phyloP scores from a whole-genome alignment of 345 rosid species.

The Arabidopsis arenosa region DNA sequence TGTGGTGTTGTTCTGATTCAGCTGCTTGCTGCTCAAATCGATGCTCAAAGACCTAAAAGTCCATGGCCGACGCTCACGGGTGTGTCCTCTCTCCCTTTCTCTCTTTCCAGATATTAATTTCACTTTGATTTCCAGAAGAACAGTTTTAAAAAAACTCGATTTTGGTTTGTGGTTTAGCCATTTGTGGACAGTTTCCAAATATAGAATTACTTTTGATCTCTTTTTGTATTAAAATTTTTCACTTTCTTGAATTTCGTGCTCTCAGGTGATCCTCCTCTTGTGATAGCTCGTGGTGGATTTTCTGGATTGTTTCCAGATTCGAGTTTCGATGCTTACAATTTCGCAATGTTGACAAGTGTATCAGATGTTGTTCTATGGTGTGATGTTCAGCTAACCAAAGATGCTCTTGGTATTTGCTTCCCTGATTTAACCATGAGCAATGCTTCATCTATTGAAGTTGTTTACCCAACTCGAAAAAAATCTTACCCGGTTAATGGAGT shows the following conservation, averaged over 20 bases:
- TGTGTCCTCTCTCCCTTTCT: slow-evolving; percentile 36
- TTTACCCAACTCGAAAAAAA: slow-evolving; percentile 20
- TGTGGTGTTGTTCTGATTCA: slow-evolving; percentile 44
- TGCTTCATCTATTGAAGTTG: slow-evolving; percentile 18
- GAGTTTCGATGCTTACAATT: slow-evolving; percentile 55
- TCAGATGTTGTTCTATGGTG: slow-evolving; percentile 59
- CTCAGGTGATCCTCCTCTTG: slow-evolving; percentile 68
- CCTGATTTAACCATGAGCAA: slow-evolving; percentile 65
- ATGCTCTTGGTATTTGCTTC: slow-evolving; percentile 71
- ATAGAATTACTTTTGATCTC: background rate
- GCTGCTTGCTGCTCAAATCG: slow-evolving; percentile 50
- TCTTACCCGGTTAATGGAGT: slow-evolving; percentile 63
- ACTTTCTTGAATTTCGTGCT: slow-evolving; percentile 18
- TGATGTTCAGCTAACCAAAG: slow-evolving; percentile 92
- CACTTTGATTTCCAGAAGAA: background rate
- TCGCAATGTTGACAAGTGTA: slow-evolving; percentile 49
- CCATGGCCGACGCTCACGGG: slow-evolving; percentile 67
- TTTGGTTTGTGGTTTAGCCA: slow-evolving; percentile 1
- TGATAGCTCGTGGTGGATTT: slow-evolving; percentile 90
- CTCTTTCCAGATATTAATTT: background rate
- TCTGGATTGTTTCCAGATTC: slow-evolving; percentile 87
- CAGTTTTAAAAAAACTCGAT: background rate
- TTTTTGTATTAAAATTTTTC: too few species aligned
- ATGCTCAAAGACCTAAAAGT: slow-evolving; percentile 64
- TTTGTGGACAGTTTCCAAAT: background rate